Base-by-base conservation (phyloP, 1,284 basidiomycete genomes). In the Cystobasidiaceae sp. region DNA sequence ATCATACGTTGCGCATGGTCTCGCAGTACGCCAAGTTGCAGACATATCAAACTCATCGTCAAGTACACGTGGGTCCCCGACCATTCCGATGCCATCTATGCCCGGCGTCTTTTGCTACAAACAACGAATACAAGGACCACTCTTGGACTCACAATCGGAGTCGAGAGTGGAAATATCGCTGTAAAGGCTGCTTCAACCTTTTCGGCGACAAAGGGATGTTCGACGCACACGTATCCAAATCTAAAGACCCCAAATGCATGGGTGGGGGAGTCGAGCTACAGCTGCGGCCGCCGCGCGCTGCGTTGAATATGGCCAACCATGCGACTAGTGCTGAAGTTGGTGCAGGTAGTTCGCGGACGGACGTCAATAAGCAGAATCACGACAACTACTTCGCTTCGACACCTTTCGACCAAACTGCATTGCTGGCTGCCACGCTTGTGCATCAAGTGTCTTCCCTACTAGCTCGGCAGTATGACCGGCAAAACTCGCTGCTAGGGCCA, bases 401-500 rank as follows among this genome's bases (percentile, higher is more conserved):
- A 17, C 25, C 28, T 1, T 62, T 62, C 28, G 41, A 54, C 33
- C 46, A 51, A n/a, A 33, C 49, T 52, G 39, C 46, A 34, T 43
- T 64, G 4, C 30, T 55, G 21, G 61, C 61, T 17, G 46, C 61
- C n/a, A 48, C 52, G 27, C 52, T 64, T 17, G 51, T 64, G 3
- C 41, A 39, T 25, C 61, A 64, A 28, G 34, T 64, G 50, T 44
- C 43, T 2, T 54, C 46, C 13, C 33, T 64, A 7, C 41, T 64
- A 23, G 61, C 61, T 21, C 52, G 51, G 41, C 61, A 64, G 44
- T 64, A 64, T 32, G 61, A 64, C 25, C 50, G 61, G 21, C 61
- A 64, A 23, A 64, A 52, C 21, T 55, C 61, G 5, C 45, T 64
- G 11, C 51, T 64, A 4, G 51, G 39, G 5, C 51, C 61, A 1